These are phyloP conservation scores for Harringtonia lauricola DNA, from an alignment of 2,329 filamentous ascomycete genomes.

Conservation along the genomic window DNA sequence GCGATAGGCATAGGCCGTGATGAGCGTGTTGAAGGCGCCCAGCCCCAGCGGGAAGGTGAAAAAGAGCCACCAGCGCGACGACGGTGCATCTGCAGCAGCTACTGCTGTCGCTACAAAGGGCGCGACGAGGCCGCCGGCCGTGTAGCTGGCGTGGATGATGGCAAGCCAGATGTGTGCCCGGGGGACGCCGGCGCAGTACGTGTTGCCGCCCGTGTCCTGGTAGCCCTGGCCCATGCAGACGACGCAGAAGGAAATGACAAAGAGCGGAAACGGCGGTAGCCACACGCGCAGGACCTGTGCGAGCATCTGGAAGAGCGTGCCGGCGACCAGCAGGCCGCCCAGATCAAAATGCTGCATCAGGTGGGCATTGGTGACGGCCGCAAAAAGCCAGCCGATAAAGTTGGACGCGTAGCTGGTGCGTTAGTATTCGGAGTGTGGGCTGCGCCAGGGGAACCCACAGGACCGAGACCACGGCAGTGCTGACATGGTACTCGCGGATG, in stretches of 20 bases:
- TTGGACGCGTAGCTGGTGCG: constrained; percentile 43
- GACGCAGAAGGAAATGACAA: constrained; percentile 45
- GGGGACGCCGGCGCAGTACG: constrained; percentile 23
- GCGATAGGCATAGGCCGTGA: too few relatives aligned
- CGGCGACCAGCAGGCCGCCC: constrained; percentile 24
- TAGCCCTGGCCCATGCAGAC: constrained; percentile 44
- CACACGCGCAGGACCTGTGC: constrained; percentile 44
- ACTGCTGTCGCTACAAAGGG: constrained; percentile 43
- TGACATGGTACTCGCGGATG: constrained; percentile 42
- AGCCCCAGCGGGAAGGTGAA: too few relatives aligned
- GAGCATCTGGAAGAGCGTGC: constrained; percentile 38
- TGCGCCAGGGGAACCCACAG: constrained; percentile 31
- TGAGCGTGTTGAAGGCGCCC: too few relatives aligned
- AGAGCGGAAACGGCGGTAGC: constrained; percentile 45
- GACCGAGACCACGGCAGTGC: constrained; percentile 37
- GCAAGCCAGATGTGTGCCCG: constrained; percentile 48
- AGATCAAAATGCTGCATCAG: constrained; percentile 40
- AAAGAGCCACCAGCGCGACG: not conserved
- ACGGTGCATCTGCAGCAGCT: constrained; percentile 24
- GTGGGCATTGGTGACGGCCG: constrained; percentile 44
- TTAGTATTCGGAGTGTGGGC: not conserved
- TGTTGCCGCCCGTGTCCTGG: too few relatives aligned
- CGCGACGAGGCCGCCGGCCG: constrained; percentile 41
- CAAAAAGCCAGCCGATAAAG: constrained; percentile 49
- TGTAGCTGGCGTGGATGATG: constrained; percentile 54